phyloP scores from a whole-genome alignment of 331 rosid species.

The Quercus tomentella region DNA sequence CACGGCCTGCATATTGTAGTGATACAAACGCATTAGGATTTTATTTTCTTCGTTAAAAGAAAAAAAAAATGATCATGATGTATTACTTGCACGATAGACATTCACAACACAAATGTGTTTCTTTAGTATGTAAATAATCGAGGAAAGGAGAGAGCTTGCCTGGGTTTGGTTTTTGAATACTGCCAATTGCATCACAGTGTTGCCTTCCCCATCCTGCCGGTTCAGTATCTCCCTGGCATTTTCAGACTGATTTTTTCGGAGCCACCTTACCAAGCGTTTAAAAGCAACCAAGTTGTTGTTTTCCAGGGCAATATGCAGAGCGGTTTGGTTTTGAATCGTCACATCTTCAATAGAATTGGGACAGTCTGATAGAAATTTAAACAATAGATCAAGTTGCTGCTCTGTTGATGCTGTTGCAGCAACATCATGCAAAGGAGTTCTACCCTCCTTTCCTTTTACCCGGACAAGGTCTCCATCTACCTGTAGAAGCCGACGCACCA shows the following conservation, averaged over 20 bases:
- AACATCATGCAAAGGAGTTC: constrained; percentile 36
- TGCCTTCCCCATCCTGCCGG: constrained; percentile 24
- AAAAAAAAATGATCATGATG: too few species aligned
- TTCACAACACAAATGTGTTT: too few species aligned
- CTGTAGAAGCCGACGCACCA: too few species aligned
- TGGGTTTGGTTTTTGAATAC: neutral
- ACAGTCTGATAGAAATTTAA: constrained; percentile 13
- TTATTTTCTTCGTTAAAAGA: too few species aligned
- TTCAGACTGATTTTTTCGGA: neutral
- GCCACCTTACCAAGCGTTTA: constrained; percentile 7
- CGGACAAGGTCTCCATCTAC: too few species aligned
- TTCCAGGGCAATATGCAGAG: constrained; percentile 32
- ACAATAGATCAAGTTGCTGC: neutral
- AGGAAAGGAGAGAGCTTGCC: neutral
- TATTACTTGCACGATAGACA: too few species aligned
- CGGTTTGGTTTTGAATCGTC: constrained; percentile 24
- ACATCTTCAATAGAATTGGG: constrained; percentile 26
- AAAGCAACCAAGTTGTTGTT: neutral
- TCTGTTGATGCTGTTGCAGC: neutral
- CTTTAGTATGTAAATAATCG: neutral
- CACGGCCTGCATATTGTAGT: too few species aligned
- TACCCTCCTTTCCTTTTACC: constrained; percentile 20
- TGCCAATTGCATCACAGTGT: constrained; percentile 26
- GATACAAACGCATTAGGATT: too few species aligned
- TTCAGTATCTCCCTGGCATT: neutral